Evolutionary conservation across 2,329 filamentous ascomycete genomes (phyloP).

Genomic region (Alternaria sp.): DNA sequence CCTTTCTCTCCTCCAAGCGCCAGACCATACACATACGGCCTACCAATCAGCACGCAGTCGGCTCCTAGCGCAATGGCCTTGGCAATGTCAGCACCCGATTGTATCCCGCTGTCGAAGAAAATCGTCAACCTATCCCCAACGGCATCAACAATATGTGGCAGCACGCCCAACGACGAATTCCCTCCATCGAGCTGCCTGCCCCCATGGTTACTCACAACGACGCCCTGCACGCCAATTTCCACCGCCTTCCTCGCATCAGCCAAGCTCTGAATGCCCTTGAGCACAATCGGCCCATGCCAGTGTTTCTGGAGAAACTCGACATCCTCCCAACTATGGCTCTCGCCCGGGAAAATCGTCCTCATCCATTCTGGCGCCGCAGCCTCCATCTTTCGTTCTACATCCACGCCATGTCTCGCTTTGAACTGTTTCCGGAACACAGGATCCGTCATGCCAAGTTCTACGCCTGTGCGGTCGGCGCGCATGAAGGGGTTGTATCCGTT

Average conservation of each 20-base stretch:
- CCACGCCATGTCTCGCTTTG: conserved; percentile 51
- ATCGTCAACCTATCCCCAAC: conserved; percentile 41
- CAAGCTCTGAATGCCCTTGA: conserved; percentile 64
- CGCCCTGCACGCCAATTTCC: conserved; percentile 56
- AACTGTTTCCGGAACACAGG: conserved; percentile 68
- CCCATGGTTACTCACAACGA: conserved; percentile 62
- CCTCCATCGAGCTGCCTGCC: conserved; percentile 60
- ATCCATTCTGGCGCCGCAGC: conserved; percentile 31
- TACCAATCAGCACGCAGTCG: conserved; percentile 2
- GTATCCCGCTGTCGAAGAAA: conserved; percentile 60
- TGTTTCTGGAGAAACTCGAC: conserved; percentile 63
- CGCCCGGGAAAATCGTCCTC: conserved; percentile 49
- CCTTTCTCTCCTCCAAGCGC: conserved; percentile 62
- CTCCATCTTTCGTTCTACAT: conserved; percentile 49
- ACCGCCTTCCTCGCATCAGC: conserved; percentile 56
- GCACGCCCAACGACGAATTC: conserved; percentile 58
- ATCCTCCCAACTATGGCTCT: conserved; percentile 66
- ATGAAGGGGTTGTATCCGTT: conserved; percentile 51
- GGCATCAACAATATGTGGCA: conserved; percentile 65
- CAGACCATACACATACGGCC: conserved; percentile 64
- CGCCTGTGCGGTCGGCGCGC: conserved; percentile 53
- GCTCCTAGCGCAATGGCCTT: conserved; percentile 62
- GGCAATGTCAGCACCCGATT: conserved; percentile 57
- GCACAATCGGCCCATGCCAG: conserved; percentile 69
- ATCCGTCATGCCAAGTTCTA: conserved; percentile 69